Conservation (phyloP, 495 filamentous ascomycete genomes). For the Penicillium subrubescens region DNA sequence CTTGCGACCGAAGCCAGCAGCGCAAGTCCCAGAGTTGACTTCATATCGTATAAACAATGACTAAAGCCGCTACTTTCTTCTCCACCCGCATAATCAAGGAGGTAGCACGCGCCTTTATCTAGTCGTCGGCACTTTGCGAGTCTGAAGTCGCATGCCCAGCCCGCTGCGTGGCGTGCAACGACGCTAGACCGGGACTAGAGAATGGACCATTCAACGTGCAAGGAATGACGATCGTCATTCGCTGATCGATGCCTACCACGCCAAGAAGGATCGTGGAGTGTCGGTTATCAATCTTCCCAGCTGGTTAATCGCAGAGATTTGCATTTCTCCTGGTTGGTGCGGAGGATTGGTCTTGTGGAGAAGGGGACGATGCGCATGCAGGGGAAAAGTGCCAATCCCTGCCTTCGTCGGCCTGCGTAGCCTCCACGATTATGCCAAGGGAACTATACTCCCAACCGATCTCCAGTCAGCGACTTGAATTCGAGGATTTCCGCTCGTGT, state of each 20-base stretch:
- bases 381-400: neutral
- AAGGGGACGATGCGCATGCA: neutral
- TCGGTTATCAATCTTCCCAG: slow-evolving; percentile 14
- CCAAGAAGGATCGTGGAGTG: slow-evolving; percentile 9
- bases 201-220: slow-evolving; percentile 14
- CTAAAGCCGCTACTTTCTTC: neutral
- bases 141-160: slow-evolving; percentile 1
- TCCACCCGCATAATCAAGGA: neutral
- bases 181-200: slow-evolving; percentile 3
- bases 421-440: neutral
- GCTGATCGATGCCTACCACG: slow-evolving; percentile 7
- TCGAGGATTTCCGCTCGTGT: neutral
- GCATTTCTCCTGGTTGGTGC: neutral
- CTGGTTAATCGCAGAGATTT: neutral
- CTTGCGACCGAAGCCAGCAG: slow-evolving; percentile 19
- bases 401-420: neutral
- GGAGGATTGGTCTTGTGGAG: neutral
- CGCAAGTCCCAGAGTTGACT: slow-evolving; percentile 21
- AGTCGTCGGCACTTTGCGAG: neutral
- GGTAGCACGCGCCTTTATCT: slow-evolving; percentile 1
- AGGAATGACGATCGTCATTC: slow-evolving; percentile 13
- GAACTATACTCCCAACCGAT: neutral
- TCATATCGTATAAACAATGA: slow-evolving; percentile 20
- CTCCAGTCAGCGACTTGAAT: neutral
- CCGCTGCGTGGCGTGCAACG: neutral